Conservation (phyloP, 2,329 filamentous ascomycete species). For the Colletotrichum sojae region DNA sequence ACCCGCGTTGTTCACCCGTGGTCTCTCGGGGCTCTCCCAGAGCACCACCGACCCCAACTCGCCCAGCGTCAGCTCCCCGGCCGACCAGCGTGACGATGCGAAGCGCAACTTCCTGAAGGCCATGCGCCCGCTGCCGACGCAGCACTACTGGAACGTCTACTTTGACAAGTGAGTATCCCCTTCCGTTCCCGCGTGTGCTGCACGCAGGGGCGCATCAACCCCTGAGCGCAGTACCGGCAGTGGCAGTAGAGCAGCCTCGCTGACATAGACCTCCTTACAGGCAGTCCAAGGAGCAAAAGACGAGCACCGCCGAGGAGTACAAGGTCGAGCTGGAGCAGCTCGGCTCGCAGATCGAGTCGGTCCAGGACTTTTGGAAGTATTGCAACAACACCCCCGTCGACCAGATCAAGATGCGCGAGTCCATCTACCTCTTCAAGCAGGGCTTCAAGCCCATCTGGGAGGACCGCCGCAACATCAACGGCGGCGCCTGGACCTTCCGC, state of each 20-base stretch:
- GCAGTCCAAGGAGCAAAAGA: conserved; percentile 59
- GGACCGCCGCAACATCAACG: conserved; percentile 87
- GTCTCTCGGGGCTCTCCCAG: conserved; percentile 74
- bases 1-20: conserved; percentile 73
- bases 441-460: conserved; percentile 86
- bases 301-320: conserved; percentile 60
- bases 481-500: conserved; percentile 93
- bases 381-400: conserved; percentile 85
- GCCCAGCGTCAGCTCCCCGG: conserved; percentile 75
- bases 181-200: not conserved
- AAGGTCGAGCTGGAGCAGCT: conserved; percentile 73
- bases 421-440: conserved; percentile 84
- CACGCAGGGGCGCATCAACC: not conserved
- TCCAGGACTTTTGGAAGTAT: conserved; percentile 89
- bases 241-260: no score
- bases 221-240: no score
- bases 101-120: conserved; percentile 87
- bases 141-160: conserved; percentile 85
- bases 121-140: conserved; percentile 79
- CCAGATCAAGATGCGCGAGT: conserved; percentile 82
- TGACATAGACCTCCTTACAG: conserved; percentile 44
- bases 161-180: conserved; percentile 68
- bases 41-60: conserved; percentile 70
- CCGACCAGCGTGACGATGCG: conserved; percentile 81
- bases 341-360: conserved; percentile 78